Base-by-base conservation (phyloP, 495 filamentous ascomycete species). In the Gamarada debralockiae region DNA sequence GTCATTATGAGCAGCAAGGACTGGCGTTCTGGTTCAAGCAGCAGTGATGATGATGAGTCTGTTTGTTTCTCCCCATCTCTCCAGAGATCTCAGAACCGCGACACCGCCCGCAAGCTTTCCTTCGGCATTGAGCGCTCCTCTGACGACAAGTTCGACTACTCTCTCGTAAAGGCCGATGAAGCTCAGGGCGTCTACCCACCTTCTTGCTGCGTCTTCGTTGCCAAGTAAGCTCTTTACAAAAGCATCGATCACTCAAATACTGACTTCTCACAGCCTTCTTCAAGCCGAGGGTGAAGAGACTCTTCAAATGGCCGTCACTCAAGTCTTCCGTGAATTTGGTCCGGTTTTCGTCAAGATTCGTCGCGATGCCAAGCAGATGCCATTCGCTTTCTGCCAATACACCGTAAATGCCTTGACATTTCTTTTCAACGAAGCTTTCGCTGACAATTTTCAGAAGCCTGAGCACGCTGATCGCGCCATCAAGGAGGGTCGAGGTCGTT, bases 311-410 rank as follows among this genome's bases (percentile, higher is more conserved):
- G 73, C 71, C 25, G 70, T 84, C n/a, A 76, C 71, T 12, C 57
- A 67, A 12, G 67, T 65, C 17, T 84, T 85, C 61, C 64, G 65
- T 18, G 55, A 59, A 17, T 84, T 67, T 56, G 82, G 82, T 15
- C 66, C 65, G 8, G 76, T 80, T 39, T 84, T 72, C 50, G 79
- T 83, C 45, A 86, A 86, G 68, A 81, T 86, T 39, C 73, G 76
- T 22, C 78, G 81, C 10, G 82, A 82, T 58, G 43, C 34, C 21
- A 68, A 67, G 21, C 66, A 74, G 38, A 84, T 84, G 78, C 82
- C 82, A 0, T 84, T 76, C 54, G 82, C 82, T 1, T 86, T 86
- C 55, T 75, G 70, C 49, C 81, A 84, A 62, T 86, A 71, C 52
- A 80, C 75, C 10, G 80, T 82, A 62, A 67, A 75, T 68, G 27